Percentiles rank a stretch among this genome's conserved stretches.
phyloP scores from a whole-genome alignment of 495 filamentous ascomycete genomes.

The Penicillium bialowiezense region DNA sequence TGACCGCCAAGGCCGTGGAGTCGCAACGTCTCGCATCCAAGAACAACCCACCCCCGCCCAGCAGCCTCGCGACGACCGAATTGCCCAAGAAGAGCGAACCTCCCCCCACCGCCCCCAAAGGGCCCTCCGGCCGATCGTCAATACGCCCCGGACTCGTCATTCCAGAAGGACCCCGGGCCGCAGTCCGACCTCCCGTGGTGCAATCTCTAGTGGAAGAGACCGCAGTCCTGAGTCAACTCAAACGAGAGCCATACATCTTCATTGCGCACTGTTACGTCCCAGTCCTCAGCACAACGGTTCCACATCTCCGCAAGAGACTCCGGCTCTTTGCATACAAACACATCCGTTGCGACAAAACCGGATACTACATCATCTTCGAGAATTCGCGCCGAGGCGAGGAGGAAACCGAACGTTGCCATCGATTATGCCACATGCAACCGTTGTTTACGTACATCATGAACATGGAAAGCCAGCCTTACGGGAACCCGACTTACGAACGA shows the following conservation, averaged over 20 bases:
- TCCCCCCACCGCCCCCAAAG: constrained; percentile 81
- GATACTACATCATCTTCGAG: constrained; percentile 89
- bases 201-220: constrained; percentile 56
- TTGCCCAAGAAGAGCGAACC: constrained; percentile 53
- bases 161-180: constrained; percentile 47
- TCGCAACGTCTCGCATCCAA: constrained; percentile 55
- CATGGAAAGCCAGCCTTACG: constrained; percentile 77
- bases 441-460: constrained; percentile 92
- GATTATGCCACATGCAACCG: constrained; percentile 65
- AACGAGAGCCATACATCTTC: constrained; percentile 88
- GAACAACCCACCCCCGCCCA: constrained; percentile 10
- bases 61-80: constrained; percentile 27
- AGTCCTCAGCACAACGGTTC: constrained; percentile 76
- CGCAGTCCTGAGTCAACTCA: constrained; percentile 62
- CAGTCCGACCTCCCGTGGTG: constrained; percentile 40
- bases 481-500: constrained; percentile 64
- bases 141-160: constrained; percentile 35
- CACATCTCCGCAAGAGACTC: constrained; percentile 82
- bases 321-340: constrained; percentile 73
- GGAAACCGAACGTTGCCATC: constrained; percentile 74
- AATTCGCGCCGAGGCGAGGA: constrained; percentile 70
- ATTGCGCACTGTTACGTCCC: constrained; percentile 83
- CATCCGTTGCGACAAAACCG: constrained; percentile 75
- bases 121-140: constrained; percentile 67
- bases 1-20: constrained; percentile 68